Evolutionary conservation across 2,329 filamentous ascomycete species (phyloP).

Genomic region (Botrytis paeoniae): DNA sequence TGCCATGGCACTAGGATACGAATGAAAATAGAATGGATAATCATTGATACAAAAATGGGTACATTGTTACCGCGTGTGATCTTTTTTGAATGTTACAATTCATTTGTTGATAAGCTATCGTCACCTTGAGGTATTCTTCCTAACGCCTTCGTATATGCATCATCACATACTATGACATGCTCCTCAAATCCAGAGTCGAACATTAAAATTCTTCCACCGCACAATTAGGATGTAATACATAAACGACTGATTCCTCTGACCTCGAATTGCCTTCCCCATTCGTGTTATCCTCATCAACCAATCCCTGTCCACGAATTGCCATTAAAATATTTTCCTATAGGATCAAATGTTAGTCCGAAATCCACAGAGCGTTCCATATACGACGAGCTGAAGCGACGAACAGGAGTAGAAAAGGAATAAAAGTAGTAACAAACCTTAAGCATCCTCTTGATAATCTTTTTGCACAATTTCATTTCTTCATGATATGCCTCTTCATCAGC

Average conservation of each 20-base stretch:
- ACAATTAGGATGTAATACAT: conserved; percentile 93
- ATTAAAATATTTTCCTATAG: conserved; percentile 82
- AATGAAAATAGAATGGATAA: neutral
- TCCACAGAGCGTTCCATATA: conserved; percentile 30
- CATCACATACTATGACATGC: neutral
- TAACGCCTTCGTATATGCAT: conserved; percentile 13
- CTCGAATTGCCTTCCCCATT: conserved; percentile 45
- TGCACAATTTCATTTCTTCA: conserved; percentile 67
- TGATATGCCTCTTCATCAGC: conserved; percentile 78
- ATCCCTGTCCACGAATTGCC: conserved; percentile 65
- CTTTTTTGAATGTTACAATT: neutral
- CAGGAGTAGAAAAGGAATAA: conserved; percentile 24
- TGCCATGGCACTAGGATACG: too few relatives aligned
- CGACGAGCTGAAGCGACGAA: conserved; percentile 36
- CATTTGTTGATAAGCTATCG: neutral
- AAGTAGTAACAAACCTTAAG: conserved; percentile 68
- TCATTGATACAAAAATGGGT: neutral
- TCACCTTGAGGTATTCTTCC: neutral
- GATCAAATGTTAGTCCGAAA: conserved; percentile 46
- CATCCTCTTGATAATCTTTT: conserved; percentile 91
- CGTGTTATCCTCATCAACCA: conserved; percentile 42
- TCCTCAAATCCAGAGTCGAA: neutral
- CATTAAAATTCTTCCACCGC: conserved; percentile 59
- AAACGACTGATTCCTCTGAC: conserved; percentile 57
- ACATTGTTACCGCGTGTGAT: too few relatives aligned